A percentile compares a stretch with the other conserved stretches of the same genome.
phyloP scores from a whole-genome alignment of 148 eudicot species.

The Silene latifolia region DNA sequence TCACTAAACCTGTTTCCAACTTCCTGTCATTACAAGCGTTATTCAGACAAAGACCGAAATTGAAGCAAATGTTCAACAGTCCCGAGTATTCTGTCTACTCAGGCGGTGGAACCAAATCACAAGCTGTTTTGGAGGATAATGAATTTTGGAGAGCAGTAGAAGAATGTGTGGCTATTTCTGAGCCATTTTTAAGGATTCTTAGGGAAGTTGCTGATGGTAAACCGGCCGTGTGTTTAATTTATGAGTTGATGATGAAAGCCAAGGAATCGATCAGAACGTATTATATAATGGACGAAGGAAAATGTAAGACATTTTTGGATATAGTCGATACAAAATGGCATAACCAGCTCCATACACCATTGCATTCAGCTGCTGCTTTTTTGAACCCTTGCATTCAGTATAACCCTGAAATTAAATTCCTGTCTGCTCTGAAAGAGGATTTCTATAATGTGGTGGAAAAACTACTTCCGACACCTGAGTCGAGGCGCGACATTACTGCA shows the following conservation, averaged over 20 bases:
- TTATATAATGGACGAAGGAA: conserved; percentile 93
- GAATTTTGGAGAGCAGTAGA: conserved; percentile 88
- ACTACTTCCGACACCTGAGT: conserved; percentile 81
- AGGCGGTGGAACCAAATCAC: conserved; percentile 57
- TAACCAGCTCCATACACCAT: conserved; percentile 78
- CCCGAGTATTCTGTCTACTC: conserved; percentile 62
- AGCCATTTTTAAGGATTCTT: conserved; percentile 81
- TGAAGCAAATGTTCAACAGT: conserved; percentile 83
- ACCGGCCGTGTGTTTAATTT: conserved; percentile 72
- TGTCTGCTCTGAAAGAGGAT: conserved; percentile 76
- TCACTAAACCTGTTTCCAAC: conserved; percentile 69
- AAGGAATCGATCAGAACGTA: conserved; percentile 90
- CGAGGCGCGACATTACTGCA: conserved; percentile 76
- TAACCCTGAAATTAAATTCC: conserved; percentile 82
- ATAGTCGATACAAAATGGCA: conserved; percentile 87
- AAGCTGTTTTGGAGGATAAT: conserved; percentile 64
- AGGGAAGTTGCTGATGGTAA: conserved; percentile 86
- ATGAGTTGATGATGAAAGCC: conserved; percentile 89
- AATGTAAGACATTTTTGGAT: conserved; percentile 79
- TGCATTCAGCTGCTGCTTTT: conserved; percentile 92
- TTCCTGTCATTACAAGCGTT: conserved; percentile 76
- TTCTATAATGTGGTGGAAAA: conserved; percentile 79
- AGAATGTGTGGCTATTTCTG: conserved; percentile 86
- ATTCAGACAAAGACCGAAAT: conserved; percentile 65
- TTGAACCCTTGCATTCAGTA: conserved; percentile 92